Evolutionary conservation across 2,329 filamentous ascomycete genomes (phyloP), one percentile per base, ranked within the genome.

Genomic region (Metarhizium robertsii): DNA sequence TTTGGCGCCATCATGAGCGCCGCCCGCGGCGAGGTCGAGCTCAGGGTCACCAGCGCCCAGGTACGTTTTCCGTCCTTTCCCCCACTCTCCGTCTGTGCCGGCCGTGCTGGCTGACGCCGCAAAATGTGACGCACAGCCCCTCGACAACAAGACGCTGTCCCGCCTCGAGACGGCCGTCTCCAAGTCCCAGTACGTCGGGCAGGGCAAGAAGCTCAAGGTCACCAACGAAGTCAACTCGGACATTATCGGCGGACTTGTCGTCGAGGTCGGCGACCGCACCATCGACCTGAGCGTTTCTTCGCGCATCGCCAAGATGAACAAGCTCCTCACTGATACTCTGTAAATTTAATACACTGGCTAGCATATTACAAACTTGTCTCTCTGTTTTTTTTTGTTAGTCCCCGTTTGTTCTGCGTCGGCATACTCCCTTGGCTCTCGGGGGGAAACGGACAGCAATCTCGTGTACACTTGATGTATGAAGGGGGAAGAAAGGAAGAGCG

Each of bases 291-390:
- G 88, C 76, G 92, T 99, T 69, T 92, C 92, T 52, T 81, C 88
- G 73, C 95, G 92, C 83, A 87, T 99, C 75, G 83, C 89, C 73
- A 95, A 91, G 85, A 90, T 99, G 84, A 99, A 99, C 90, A 99
- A 97, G 87, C 86, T 96, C 73, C 88, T 99, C 71, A 92, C 83
- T 66, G 94, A 99, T 78, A 83, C 87, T 75, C 81, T 99, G 88
- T 99, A 96, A 89, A 91, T 54, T 57, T 56, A 61, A 57, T 60
- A 56, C 58, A 58, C 57, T 54, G 11, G 10, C 46, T 29, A 54
- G 36, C 34, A n/a, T 11, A 45, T 45, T 34, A 51, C 30, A 40
- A 16, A 13, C 11, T 14, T 16, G 20, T 25, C 20, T 25, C 20
- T 25, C 5, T 16, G 38, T 34, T 20, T 55, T 46, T 46, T 20